These are phyloP conservation scores for Leccinum variabile DNA, from an alignment of 1,284 basidiomycete genomes.

Conservation along the genomic window DNA sequence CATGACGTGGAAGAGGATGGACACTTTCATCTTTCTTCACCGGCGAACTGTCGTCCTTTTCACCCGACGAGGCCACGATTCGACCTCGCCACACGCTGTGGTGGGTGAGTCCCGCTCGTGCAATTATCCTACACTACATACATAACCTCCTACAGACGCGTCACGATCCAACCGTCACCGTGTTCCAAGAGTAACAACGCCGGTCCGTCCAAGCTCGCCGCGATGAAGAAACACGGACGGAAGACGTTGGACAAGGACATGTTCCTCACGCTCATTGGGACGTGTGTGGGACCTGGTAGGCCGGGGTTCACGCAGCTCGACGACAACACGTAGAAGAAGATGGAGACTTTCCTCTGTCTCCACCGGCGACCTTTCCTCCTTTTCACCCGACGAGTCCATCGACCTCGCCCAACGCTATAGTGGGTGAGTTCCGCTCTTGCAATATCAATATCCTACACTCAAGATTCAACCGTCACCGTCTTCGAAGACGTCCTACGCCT, in stretches of 20 bases:
- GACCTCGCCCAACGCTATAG: background rate
- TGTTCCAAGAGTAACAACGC: slow-evolving; percentile 83
- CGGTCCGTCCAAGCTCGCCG: slow-evolving; percentile 83
- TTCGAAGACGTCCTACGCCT: too few species aligned
- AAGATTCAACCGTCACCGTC: too few species aligned
- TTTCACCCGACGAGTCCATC: background rate
- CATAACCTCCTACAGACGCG: too few species aligned
- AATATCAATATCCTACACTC: background rate
- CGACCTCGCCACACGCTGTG: slow-evolving; percentile 60
- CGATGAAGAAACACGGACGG: slow-evolving; percentile 80
- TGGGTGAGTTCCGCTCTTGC: background rate
- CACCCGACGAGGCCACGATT: too few species aligned
- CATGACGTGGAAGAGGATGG: too few species aligned
- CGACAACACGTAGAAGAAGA: slow-evolving; percentile 60
- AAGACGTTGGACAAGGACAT: slow-evolving; percentile 84
- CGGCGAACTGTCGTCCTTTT: too few species aligned
- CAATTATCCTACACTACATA: too few species aligned
- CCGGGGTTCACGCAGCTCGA: slow-evolving; percentile 46
- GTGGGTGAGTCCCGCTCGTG: too few species aligned
- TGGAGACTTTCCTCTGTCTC: too few species aligned
- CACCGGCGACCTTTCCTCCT: background rate
- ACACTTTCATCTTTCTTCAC: too few species aligned
- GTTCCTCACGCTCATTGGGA: slow-evolving; percentile 53
- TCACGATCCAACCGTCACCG: too few species aligned
- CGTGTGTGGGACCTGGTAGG: too few species aligned